Evolutionary conservation across 2,329 filamentous ascomycete species (phyloP).

Genomic region (Penicillium sp.): DNA sequence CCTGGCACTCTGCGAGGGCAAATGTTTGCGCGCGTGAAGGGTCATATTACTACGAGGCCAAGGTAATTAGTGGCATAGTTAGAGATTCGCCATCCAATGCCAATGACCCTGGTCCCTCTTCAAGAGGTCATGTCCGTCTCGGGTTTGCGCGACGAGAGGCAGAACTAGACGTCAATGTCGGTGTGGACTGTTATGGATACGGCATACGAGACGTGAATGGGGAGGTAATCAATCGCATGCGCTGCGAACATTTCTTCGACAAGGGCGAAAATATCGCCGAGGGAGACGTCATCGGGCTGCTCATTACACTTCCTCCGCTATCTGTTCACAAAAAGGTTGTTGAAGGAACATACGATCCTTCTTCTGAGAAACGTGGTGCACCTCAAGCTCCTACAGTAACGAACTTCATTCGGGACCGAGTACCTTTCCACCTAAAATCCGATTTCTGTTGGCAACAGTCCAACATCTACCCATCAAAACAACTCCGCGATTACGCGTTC

Average conservation of each 20-base stretch:
- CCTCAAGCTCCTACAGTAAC: conserved; percentile 52
- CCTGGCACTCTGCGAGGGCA: conserved; percentile 83
- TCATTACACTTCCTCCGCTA: conserved; percentile 85
- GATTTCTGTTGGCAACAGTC: conserved; percentile 81
- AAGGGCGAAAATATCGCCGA: conserved; percentile 75
- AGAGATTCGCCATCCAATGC: conserved; percentile 21
- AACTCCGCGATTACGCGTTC: conserved; percentile 68
- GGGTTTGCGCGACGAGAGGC: conserved; percentile 46
- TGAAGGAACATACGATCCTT: conserved; percentile 80
- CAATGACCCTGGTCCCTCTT: conserved; percentile 21
- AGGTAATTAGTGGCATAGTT: conserved; percentile 67
- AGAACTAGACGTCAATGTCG: conserved; percentile 56
- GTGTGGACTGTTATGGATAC: conserved; percentile 94
- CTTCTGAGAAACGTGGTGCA: conserved; percentile 56
- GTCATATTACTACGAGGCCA: conserved; percentile 90
- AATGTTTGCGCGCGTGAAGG: conserved; percentile 90
- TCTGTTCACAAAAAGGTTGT: conserved; percentile 84
- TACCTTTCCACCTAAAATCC: conserved; percentile 89
- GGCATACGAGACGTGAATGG: conserved; percentile 84
- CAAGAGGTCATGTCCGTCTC: conserved; percentile 45
- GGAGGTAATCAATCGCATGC: conserved; percentile 88
- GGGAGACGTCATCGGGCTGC: conserved; percentile 89
- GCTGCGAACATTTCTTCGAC: conserved; percentile 84
- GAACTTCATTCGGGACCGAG: conserved; percentile 90
- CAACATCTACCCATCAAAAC: conserved; percentile 69